These are phyloP conservation scores for Azolla pinnata DNA, from an alignment of 75 land plant species.

Conservation along the genomic window DNA sequence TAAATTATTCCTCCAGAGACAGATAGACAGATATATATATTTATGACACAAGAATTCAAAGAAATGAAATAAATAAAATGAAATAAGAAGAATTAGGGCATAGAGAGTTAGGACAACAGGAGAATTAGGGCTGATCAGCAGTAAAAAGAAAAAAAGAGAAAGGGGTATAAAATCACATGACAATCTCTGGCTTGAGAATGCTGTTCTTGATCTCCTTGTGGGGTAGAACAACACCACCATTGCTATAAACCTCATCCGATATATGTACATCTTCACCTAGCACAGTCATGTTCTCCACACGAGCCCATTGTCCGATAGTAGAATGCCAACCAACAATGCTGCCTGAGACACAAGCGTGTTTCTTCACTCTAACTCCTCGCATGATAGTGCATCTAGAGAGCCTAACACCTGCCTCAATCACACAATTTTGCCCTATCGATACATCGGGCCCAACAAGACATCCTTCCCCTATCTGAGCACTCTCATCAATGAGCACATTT, in stretches of 20 bases:
- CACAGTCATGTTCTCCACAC: conserved; percentile 42
- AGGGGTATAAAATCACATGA: conserved; percentile 14
- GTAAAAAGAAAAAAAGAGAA: neutral
- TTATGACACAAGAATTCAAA: too few species aligned
- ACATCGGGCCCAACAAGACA: conserved; percentile 41
- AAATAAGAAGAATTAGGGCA: too few species aligned
- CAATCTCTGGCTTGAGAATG: conserved; percentile 40
- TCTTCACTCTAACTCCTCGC: conserved; percentile 40
- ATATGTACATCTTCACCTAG: conserved; percentile 40
- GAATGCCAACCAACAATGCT: conserved; percentile 44
- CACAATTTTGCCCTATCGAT: conserved; percentile 34
- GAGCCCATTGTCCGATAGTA: conserved; percentile 37
- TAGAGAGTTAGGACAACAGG: too few species aligned
- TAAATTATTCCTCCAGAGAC: too few species aligned
- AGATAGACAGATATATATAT: too few species aligned
- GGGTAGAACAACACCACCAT: conserved; percentile 40
- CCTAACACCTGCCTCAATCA: conserved; percentile 33
- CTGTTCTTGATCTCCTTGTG: conserved; percentile 39
- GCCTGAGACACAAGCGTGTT: conserved; percentile 36
- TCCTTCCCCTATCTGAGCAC: conserved; percentile 31
- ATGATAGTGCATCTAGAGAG: conserved; percentile 33
- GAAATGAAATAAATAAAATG: too few species aligned
- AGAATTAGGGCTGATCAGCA: neutral
- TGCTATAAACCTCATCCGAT: conserved; percentile 34
- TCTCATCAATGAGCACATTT: conserved; percentile 32